Percentiles rank a stretch among this genome's conserved stretches.
Evolutionary conservation across 2,329 filamentous ascomycete species (phyloP).

Genomic region (Apiospora arundinis): DNA sequence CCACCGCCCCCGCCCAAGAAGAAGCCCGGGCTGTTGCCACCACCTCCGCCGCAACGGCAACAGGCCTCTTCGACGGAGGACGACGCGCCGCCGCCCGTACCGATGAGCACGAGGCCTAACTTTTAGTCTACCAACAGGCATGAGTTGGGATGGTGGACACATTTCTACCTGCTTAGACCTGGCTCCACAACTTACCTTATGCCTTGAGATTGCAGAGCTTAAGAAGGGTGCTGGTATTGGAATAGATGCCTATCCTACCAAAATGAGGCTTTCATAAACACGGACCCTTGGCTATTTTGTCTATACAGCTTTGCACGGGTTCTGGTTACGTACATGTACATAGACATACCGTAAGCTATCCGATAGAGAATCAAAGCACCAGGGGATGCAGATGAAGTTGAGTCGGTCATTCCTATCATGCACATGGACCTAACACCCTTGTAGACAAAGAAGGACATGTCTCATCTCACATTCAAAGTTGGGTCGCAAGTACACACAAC

Average conservation of each 20-base stretch:
- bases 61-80: constrained; percentile 29
- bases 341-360: neutral
- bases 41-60: constrained; percentile 24
- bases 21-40: constrained; percentile 47
- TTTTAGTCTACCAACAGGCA: constrained; percentile 40
- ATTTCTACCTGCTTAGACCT: neutral
- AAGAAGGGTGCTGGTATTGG: neutral
- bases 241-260: neutral
- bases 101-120: constrained; percentile 56
- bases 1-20: constrained; percentile 52
- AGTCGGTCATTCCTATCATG: no score
- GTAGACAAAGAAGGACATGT: neutral
- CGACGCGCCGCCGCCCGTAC: constrained; percentile 57
- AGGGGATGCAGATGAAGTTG: neutral
- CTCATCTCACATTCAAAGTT: neutral
- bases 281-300: neutral
- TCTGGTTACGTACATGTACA: neutral
- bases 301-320: neutral
- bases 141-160: neutral
- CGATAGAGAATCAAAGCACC: neutral
- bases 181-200: neutral
- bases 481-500: neutral
- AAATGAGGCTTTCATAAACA: neutral
- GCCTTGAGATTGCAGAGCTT: neutral
- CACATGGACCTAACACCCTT: neutral